These are phyloP conservation scores for Huntiella moniliformis DNA, from an alignment of 2,329 filamentous ascomycete genomes.

Conservation along the genomic window DNA sequence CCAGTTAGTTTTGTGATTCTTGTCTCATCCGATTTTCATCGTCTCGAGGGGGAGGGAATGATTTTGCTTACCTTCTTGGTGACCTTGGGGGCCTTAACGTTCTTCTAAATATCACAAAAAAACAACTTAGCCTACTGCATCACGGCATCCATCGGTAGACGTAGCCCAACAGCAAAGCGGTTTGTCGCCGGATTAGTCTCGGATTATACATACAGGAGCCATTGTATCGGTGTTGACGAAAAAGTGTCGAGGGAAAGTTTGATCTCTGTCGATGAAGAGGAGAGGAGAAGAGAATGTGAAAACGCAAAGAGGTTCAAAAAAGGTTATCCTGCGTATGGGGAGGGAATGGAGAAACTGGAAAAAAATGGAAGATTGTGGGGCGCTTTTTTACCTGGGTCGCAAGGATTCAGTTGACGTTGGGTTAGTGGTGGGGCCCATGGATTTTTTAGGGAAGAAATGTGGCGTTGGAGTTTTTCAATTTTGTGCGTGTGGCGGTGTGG, in stretches of 20 bases:
- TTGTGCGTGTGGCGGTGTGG: constrained; percentile 10
- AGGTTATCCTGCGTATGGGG: constrained; percentile 60
- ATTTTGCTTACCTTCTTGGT: constrained; percentile 56
- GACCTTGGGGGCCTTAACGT: constrained; percentile 50
- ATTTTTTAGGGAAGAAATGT: constrained; percentile 7
- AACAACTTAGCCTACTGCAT: constrained; percentile 89
- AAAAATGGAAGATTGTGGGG: neutral
- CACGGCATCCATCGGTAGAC: constrained; percentile 29
- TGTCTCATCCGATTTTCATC: constrained; percentile 9
- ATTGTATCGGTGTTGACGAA: constrained; percentile 33
- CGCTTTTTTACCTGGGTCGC: neutral
- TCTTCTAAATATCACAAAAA: constrained; percentile 40
- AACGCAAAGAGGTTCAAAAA: constrained; percentile 39
- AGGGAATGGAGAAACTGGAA: constrained; percentile 11
- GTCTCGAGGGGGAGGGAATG: neutral
- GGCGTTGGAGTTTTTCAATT: neutral
- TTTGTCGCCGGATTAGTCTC: constrained; percentile 16
- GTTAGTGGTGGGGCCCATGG: neutral
- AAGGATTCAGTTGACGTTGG: neutral
- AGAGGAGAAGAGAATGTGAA: constrained; percentile 14
- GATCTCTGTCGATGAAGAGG: constrained; percentile 3
- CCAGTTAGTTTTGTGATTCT: constrained; percentile 1
- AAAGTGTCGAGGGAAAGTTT: constrained; percentile 12
- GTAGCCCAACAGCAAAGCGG: constrained; percentile 86
- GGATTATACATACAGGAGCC: constrained; percentile 66